phyloP scores from a whole-genome alignment of 2,329 filamentous ascomycete genomes.

The Trichoderma cornu-damae region DNA sequence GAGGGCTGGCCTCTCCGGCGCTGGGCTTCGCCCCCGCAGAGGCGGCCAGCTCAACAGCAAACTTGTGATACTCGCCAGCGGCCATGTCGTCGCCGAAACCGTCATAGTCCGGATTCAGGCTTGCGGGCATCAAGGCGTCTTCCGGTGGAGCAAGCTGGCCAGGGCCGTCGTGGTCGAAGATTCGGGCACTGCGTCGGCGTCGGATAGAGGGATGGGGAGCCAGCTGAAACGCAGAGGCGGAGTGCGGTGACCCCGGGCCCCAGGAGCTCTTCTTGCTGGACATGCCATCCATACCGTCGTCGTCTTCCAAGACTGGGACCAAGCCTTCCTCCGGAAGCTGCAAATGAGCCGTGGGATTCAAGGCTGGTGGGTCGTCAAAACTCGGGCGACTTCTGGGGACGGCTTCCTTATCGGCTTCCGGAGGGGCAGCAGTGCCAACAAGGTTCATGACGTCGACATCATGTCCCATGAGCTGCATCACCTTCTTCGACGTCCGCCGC shows the following conservation, averaged over 20 bases:
- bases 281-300: conserved; percentile 18
- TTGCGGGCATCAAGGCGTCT: conserved; percentile 5
- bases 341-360: conserved; percentile 8
- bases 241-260: conserved; percentile 22
- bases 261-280: conserved; percentile 25
- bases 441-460: conserved; percentile 30
- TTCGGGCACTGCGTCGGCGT: conserved; percentile 12
- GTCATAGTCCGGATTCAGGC: conserved; percentile 24
- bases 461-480: conserved; percentile 40
- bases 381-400: background rate
- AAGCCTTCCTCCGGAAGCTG: conserved; percentile 7
- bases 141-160: conserved; percentile 8
- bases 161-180: conserved; percentile 3
- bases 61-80: conserved; percentile 34
- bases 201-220: conserved; percentile 11
- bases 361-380: background rate
- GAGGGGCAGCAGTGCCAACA: background rate
- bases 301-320: conserved; percentile 21
- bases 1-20: background rate
- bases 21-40: conserved; percentile 8
- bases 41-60: conserved; percentile 31
- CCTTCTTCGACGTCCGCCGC: conserved; percentile 35
- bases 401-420: background rate
- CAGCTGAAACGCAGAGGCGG: conserved; percentile 17
- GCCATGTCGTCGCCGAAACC: conserved; percentile 31